Conservation (phyloP, 352 stramenopile genomes). For the Phytophthora fragariaefolia region DNA sequence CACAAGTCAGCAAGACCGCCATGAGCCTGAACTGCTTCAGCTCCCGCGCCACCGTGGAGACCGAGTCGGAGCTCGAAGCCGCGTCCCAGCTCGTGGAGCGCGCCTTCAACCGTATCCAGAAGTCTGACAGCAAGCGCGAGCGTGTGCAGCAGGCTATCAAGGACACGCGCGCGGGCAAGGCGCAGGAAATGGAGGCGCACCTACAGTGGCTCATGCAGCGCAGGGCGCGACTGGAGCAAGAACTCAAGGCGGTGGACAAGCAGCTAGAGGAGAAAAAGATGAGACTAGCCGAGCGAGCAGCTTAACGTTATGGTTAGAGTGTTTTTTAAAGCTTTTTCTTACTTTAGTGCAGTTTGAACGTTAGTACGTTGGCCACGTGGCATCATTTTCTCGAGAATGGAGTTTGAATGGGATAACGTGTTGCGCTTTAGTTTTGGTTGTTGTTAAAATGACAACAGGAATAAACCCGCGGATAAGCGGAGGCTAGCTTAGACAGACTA, state of each 20-base stretch:
- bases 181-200: constrained; percentile 56
- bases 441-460: constrained; percentile 20
- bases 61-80: constrained; percentile 72
- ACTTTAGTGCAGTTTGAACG: not conserved
- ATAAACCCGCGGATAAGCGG: constrained; percentile 29
- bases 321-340: not conserved
- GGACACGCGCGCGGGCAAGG: constrained; percentile 40
- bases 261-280: constrained; percentile 64
- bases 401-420: not conserved
- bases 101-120: constrained; percentile 63
- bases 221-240: constrained; percentile 53
- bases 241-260: constrained; percentile 52
- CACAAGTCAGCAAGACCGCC: constrained; percentile 9
- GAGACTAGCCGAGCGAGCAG: constrained; percentile 55
- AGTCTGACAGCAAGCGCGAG: constrained; percentile 55
- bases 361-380: constrained; percentile 9
- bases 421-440: constrained; percentile 5
- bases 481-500: constrained; percentile 19
- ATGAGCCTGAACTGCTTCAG: constrained; percentile 82
- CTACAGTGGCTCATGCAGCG: constrained; percentile 62
- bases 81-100: constrained; percentile 71
- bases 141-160: constrained; percentile 50
- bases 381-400: not conserved
- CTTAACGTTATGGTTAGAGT: constrained; percentile 4
- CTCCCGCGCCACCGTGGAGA: constrained; percentile 51